phyloP scores from a whole-genome alignment of 352 stramenopile species.

The Pythium scleroteichum region DNA sequence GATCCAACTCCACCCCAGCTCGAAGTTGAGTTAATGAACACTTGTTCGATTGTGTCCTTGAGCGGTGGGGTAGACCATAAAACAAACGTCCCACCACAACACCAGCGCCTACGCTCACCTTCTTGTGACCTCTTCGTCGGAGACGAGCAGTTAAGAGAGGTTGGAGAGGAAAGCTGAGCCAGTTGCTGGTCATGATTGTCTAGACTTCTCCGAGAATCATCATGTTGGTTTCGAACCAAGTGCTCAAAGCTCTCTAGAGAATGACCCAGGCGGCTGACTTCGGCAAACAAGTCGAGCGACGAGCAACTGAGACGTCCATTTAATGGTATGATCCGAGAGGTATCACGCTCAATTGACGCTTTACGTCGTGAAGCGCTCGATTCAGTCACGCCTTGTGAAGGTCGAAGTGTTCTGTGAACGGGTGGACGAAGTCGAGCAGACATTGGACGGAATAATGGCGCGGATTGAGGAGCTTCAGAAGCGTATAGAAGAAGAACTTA shows the following conservation, averaged over 20 bases:
- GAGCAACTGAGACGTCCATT: slow-evolving; percentile 48
- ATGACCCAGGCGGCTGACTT: slow-evolving; percentile 56
- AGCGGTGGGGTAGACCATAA: no score
- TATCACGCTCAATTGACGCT: no score
- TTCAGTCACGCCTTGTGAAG: no score
- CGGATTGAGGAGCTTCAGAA: no score
- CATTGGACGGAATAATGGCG: no score
- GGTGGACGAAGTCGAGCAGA: no score
- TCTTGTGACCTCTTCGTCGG: slow-evolving; percentile 20
- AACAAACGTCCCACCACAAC: no score
- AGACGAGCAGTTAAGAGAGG: background rate
- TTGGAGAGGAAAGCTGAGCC: slow-evolving; percentile 1
- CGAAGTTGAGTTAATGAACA: slow-evolving; percentile 46
- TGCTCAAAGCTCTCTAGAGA: slow-evolving; percentile 44
- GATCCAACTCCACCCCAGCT: slow-evolving; percentile 55
- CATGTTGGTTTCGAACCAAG: slow-evolving; percentile 28
- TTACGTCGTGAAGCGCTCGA: no score
- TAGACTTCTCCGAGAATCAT: slow-evolving; percentile 41
- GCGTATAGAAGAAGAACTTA: no score
- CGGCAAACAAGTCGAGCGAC: slow-evolving; percentile 68
- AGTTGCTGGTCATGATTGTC: slow-evolving; percentile 47
- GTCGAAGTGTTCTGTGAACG: no score
- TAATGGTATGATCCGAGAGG: no score
- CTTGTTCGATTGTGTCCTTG: slow-evolving; percentile 36
- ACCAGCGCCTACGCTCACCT: background rate